These are phyloP conservation scores for Leucoagaricus sp. DNA, from an alignment of 1,284 basidiomycete genomes.

Conservation along the genomic window DNA sequence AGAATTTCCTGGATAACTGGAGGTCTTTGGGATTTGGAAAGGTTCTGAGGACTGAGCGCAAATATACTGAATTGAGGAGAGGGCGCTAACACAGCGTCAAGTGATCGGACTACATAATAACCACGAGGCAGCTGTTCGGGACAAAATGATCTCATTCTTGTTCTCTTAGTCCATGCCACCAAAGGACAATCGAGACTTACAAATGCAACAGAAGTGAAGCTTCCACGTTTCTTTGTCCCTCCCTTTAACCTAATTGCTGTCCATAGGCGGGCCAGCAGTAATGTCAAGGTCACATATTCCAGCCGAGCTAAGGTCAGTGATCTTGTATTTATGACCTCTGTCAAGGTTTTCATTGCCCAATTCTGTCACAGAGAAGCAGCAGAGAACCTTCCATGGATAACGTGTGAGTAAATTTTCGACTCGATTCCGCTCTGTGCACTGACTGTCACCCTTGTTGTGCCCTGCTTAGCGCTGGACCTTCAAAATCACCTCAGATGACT, in stretches of 20 bases:
- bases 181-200: background rate
- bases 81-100: too few relatives aligned
- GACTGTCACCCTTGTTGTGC: background rate
- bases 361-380: conserved; percentile 17
- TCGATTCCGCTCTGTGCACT: background rate
- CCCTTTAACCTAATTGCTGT: background rate
- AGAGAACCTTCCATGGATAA: conserved; percentile 4
- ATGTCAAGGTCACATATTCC: conserved; percentile 41
- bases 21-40: too few relatives aligned
- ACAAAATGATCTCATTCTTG: background rate
- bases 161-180: conserved; percentile 7
- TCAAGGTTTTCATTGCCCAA: conserved; percentile 6
- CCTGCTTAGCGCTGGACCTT: background rate
- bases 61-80: too few relatives aligned
- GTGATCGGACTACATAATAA: background rate
- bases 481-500: background rate
- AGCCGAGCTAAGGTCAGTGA: conserved; percentile 41
- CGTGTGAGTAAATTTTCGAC: conserved; percentile 1
- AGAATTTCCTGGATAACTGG: too few relatives aligned
- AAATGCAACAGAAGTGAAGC: background rate
- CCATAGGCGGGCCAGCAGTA: conserved; percentile 19
- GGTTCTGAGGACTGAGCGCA: too few relatives aligned
- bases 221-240: background rate
- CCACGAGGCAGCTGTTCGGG: background rate
- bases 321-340: conserved; percentile 6